Evolutionary conservation across 768 basidiomycete species (phyloP).

Genomic region (Imleria badia): DNA sequence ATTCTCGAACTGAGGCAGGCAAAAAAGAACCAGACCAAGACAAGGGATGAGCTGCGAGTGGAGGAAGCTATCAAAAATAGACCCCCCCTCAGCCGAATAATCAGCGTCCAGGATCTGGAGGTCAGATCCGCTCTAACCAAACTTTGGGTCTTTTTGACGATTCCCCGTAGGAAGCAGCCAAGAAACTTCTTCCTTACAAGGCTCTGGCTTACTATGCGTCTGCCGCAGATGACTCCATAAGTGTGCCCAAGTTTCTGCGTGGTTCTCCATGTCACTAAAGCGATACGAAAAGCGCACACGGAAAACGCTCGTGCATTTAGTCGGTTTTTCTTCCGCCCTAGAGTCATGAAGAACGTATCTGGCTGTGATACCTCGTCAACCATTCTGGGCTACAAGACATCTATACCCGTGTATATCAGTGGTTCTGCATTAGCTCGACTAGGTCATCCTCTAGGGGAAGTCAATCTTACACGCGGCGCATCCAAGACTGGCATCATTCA

Average conservation of each 20-base stretch:
- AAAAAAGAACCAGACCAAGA: slow-evolving; percentile 46
- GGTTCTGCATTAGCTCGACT: slow-evolving; percentile 83
- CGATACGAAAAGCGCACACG: slow-evolving; percentile 42
- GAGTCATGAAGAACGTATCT: slow-evolving; percentile 71
- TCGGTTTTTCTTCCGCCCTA: slow-evolving; percentile 84
- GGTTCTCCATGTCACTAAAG: slow-evolving; percentile 17
- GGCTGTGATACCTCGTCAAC: slow-evolving; percentile 67
- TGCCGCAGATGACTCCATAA: slow-evolving; percentile 80
- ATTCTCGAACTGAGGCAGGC: slow-evolving; percentile 37
- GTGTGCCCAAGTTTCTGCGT: slow-evolving; percentile 43
- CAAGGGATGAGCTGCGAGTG: slow-evolving; percentile 70
- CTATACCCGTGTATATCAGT: slow-evolving; percentile 80
- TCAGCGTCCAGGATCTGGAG: slow-evolving; percentile 84
- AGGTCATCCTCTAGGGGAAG: slow-evolving; percentile 88
- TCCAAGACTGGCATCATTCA: slow-evolving; percentile 71
- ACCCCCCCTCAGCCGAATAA: slow-evolving; percentile 66
- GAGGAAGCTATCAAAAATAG: slow-evolving; percentile 57
- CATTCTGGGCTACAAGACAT: slow-evolving; percentile 67
- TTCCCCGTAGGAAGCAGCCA: slow-evolving; percentile 60
- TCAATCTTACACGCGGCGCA: slow-evolving; percentile 75
- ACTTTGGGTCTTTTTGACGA: neutral
- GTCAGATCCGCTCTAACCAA: slow-evolving; percentile 32
- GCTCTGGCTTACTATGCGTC: slow-evolving; percentile 86
- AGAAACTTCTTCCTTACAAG: slow-evolving; percentile 66
- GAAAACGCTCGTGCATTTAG: slow-evolving; percentile 82